A percentile compares a stretch with the other conserved stretches of the same genome.
These are phyloP conservation scores for Rhynchosporium secalis DNA, from an alignment of 2,329 filamentous ascomycete species.

Conservation along the genomic window DNA sequence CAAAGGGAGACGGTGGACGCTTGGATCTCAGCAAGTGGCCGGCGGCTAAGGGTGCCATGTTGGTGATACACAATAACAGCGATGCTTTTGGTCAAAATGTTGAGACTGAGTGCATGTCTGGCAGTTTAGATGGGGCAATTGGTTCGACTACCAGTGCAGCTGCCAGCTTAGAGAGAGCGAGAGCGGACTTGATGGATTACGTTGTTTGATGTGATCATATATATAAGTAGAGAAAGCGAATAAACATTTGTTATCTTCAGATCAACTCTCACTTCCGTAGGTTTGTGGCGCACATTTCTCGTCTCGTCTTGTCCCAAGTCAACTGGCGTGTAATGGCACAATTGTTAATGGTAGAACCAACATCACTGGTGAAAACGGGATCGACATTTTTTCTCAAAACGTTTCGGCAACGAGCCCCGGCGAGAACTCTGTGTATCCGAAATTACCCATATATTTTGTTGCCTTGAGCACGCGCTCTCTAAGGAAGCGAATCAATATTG, in stretches of 20 bases:
- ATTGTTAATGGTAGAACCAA: too few species aligned
- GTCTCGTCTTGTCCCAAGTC: too few species aligned
- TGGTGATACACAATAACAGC: slow-evolving; percentile 38
- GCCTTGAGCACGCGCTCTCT: not conserved
- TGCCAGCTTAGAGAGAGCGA: slow-evolving; percentile 31
- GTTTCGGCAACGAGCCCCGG: too few species aligned
- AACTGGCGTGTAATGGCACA: too few species aligned
- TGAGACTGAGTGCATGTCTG: slow-evolving; percentile 31
- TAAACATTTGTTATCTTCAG: too few species aligned
- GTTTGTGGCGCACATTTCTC: too few species aligned
- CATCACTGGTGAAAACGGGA: too few species aligned
- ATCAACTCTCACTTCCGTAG: too few species aligned
- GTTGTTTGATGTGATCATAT: slow-evolving; percentile 16
- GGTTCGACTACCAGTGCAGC: slow-evolving; percentile 34
- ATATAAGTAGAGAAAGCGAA: not conserved
- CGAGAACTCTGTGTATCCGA: too few species aligned
- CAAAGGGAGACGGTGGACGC: slow-evolving; percentile 18
- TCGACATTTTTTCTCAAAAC: too few species aligned
- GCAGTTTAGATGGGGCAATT: slow-evolving; percentile 38
- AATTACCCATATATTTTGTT: too few species aligned
- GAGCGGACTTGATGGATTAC: slow-evolving; percentile 32
- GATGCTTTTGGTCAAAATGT: slow-evolving; percentile 39
- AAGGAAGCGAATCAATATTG: not conserved
- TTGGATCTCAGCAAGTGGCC: slow-evolving; percentile 20
- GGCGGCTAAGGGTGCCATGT: slow-evolving; percentile 23